These are phyloP conservation scores for Lolium multiflorum DNA, from an alignment of 176 grass and related monocot species.

Conservation along the genomic window DNA sequence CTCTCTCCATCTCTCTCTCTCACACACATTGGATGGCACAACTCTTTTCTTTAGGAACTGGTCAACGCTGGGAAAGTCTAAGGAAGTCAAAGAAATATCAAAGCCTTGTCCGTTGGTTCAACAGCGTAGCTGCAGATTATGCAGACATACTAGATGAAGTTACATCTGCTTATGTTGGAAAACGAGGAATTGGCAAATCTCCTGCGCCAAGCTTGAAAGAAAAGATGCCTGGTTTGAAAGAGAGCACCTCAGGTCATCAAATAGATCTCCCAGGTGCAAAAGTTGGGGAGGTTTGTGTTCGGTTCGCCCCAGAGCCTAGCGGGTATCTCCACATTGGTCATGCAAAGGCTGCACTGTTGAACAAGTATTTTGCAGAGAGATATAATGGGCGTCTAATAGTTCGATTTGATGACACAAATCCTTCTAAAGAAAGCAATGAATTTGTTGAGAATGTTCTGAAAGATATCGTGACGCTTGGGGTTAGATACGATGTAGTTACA, in stretches of 20 bases:
- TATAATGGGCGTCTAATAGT: conserved; percentile 62
- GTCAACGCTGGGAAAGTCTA: too few species aligned
- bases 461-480: conserved; percentile 82
- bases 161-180: too few species aligned
- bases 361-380: conserved; percentile 90
- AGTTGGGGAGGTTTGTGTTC: conserved; percentile 44
- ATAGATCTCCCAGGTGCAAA: conserved; percentile 63
- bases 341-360: conserved; percentile 84
- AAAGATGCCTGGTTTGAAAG: too few species aligned
- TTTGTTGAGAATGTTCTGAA: conserved; percentile 47
- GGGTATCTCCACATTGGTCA: conserved; percentile 93
- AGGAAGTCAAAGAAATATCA: background rate
- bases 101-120: conserved; percentile 81
- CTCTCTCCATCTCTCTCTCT: too few species aligned
- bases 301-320: background rate
- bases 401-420: too few species aligned
- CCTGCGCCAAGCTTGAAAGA: too few species aligned
- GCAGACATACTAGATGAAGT: background rate
- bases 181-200: too few species aligned
- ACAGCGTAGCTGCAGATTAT: conserved; percentile 63
- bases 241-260: too few species aligned
- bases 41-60: too few species aligned
- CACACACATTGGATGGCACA: too few species aligned
- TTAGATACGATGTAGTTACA: conserved; percentile 79
- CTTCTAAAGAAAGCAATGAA: too few species aligned